Evolutionary conservation across 805 yeast species (phyloP), one percentile per base, ranked within the genome.

Genomic region (Blastobotrys mokoenaii): DNA sequence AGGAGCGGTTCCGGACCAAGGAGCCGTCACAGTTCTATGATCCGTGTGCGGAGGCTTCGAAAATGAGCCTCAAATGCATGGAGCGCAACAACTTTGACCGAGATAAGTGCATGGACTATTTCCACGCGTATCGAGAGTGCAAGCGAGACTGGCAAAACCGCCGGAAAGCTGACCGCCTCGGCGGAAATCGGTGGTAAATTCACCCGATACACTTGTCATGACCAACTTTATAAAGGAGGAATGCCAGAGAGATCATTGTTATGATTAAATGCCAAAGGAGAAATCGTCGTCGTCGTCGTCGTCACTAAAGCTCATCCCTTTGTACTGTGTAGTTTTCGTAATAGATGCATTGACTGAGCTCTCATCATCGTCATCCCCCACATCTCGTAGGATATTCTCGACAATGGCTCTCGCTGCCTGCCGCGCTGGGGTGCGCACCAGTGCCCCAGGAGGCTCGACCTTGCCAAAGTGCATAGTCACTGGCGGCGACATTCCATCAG

Each of bases 121-220:
- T 90, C 62, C 87, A 82, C 56, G 96, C 97, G 0, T 90, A 90
- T 61, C 72, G 90, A 48, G 98, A 90, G 58, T 90, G 98, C 66
- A 83, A 84, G 60, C 80, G 80, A 57, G 84, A 74, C 49, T 84
- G 89, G 89, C 64, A 46, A 25, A 40, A 51, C 15, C 48, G 47
- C 14, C 45, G 57, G 16, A 50, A 45, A 27, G 27, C 43, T 14
- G 51, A 49, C 39, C 14, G 46, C 2, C 30, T 36, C 11, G 38
- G 39, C 18, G 50, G 53, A 15, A 38, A 35, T 34, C 35, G 38
- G 17, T 44, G 48, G 51, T 50, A 41, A 30, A n/a, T n/a, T n/a
- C n/a, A n/a, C n/a, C n/a, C n/a, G n/a, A n/a, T n/a, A 20, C 9
- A n/a, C 16, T 14, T 7, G 16, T 27, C 25, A 31, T 33, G 31